A percentile compares a stretch with the other conserved stretches of the same genome.
These are phyloP conservation scores for Sporothrix brasiliensis DNA, from an alignment of 2,329 filamentous ascomycete genomes.

Conservation along the genomic window DNA sequence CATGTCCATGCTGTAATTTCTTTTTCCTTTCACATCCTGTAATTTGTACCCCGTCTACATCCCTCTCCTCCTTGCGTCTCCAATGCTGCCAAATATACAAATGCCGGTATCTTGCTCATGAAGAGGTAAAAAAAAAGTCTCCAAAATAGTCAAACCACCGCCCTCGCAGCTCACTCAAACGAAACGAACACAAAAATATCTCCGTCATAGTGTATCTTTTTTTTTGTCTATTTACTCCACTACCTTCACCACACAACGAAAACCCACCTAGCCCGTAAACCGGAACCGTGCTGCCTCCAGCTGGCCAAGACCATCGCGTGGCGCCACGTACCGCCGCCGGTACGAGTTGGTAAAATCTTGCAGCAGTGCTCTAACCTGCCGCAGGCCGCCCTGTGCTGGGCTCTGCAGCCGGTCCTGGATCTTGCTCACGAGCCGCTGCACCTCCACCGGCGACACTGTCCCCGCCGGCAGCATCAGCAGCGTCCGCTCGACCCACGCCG, in stretches of 20 bases:
- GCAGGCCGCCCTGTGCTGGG: constrained; percentile 51
- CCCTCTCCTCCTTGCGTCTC: neutral
- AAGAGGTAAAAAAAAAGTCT: neutral
- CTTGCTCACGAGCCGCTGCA: constrained; percentile 75
- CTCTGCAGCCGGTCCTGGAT: constrained; percentile 66
- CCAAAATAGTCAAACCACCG: constrained; percentile 12
- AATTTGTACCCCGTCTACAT: neutral
- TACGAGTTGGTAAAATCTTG: constrained; percentile 98
- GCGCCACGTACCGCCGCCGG: constrained; percentile 90
- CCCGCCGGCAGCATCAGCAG: constrained; percentile 81
- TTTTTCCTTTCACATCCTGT: constrained; percentile 17
- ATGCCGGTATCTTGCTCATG: constrained; percentile 26
- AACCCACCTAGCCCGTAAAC: constrained; percentile 59
- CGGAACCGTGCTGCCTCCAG: constrained; percentile 86
- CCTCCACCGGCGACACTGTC: constrained; percentile 77
- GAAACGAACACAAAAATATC: neutral
- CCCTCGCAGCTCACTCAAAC: neutral
- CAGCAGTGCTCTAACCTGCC: constrained; percentile 80
- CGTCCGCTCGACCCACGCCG: constrained; percentile 80
- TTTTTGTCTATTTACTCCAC: neutral
- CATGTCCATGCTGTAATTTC: neutral
- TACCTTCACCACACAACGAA: neutral
- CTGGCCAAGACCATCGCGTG: constrained; percentile 83
- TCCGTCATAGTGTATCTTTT: neutral
- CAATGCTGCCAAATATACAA: constrained; percentile 23